These are phyloP conservation scores for Populus tremula DNA, from an alignment of 345 rosid species.

Conservation along the genomic window DNA sequence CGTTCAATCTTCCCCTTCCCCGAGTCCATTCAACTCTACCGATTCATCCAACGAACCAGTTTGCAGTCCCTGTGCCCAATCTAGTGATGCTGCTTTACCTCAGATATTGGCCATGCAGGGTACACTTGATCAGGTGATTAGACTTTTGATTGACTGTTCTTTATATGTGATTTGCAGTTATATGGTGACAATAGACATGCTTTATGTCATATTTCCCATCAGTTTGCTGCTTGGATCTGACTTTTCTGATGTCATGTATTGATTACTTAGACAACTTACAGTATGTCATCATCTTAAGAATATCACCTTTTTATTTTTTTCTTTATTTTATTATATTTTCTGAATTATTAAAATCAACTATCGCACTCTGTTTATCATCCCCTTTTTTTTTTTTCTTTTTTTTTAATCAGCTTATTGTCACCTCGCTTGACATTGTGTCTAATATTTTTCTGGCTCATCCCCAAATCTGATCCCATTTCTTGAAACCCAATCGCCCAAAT, in stretches of 20 bases:
- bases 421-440: background rate
- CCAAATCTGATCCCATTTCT: background rate
- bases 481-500: background rate
- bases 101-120: constrained; percentile 29
- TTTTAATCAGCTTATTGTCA: background rate
- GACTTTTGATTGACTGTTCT: background rate
- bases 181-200: background rate
- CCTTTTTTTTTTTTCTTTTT: background rate
- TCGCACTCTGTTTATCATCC: no score
- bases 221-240: constrained; percentile 1
- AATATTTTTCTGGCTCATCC: background rate
- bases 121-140: constrained; percentile 26
- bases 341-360: background rate
- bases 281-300: background rate
- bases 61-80: constrained; percentile 15
- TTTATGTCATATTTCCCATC: background rate
- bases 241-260: background rate
- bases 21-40: constrained; percentile 23
- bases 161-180: background rate
- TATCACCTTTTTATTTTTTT: background rate
- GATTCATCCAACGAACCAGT: constrained; percentile 26
- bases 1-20: constrained; percentile 17
- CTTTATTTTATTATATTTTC: background rate
- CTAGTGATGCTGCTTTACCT: constrained; percentile 17
- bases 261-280: background rate